phyloP scores from a whole-genome alignment of 176 grass and related monocot species.

The Puya raimondii region DNA sequence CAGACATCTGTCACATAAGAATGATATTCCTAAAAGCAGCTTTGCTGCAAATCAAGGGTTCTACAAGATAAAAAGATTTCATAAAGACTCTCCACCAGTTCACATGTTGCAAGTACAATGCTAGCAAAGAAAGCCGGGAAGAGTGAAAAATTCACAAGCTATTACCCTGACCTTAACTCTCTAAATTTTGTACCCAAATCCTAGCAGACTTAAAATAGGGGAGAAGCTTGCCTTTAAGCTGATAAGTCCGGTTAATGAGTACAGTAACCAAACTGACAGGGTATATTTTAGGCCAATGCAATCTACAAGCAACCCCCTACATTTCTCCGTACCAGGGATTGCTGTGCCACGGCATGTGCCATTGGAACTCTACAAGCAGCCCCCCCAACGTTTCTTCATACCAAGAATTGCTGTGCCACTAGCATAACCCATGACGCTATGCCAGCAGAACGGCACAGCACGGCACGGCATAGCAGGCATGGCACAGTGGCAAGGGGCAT shows the following conservation, averaged over 20 bases:
- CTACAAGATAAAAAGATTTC: not conserved
- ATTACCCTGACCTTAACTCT: not conserved
- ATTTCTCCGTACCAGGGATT: not conserved
- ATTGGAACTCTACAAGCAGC: no score
- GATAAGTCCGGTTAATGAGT: not conserved
- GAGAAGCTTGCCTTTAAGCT: not conserved
- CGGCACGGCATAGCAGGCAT: no score
- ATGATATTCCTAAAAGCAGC: not conserved
- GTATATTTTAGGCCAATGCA: not conserved
- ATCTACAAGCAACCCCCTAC: not conserved
- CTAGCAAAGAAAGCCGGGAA: no score
- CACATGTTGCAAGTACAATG: no score
- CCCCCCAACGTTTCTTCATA: no score
- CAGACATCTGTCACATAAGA: not conserved
- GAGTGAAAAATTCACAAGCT: not conserved
- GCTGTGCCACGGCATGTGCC: no score
- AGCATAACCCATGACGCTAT: no score
- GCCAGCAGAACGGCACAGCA: no score
- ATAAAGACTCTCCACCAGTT: not conserved
- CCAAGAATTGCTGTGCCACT: no score
- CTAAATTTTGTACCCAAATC: not conserved
- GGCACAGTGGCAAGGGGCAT: no score
- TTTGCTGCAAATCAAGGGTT: not conserved
- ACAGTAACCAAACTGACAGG: not conserved
- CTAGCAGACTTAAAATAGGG: not conserved